A percentile compares a stretch with the other conserved stretches of the same genome.
Conservation (phyloP, 805 yeast genomes). For the Suhomyces sp. region DNA sequence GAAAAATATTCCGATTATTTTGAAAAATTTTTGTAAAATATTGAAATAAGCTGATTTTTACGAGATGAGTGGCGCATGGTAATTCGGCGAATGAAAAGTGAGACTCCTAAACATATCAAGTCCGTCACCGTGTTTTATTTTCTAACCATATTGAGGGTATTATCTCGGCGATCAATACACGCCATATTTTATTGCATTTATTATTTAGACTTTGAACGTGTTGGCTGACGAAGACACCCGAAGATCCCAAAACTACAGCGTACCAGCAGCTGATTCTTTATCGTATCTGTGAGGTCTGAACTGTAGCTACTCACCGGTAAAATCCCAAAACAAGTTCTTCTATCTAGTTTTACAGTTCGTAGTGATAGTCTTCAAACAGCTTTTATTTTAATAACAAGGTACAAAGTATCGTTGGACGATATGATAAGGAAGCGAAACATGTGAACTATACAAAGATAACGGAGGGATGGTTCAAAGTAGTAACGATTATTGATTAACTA, state of each 20-base stretch:
- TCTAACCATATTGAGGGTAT: not conserved
- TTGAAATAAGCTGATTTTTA: not conserved
- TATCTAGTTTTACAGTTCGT: too few relatives aligned
- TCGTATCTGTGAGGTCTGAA: too few relatives aligned
- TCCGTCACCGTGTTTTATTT: not conserved
- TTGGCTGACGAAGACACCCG: not conserved
- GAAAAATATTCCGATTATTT: too few relatives aligned
- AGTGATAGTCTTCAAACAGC: not conserved
- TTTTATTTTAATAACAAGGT: conserved; percentile 1
- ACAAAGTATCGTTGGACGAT: not conserved
- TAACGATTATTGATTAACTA: conserved; percentile 8
- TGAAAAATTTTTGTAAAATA: not conserved
- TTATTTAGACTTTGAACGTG: not conserved
- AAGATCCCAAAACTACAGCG: not conserved
- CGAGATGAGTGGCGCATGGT: not conserved
- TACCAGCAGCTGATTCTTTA: not conserved
- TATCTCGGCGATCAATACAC: not conserved
- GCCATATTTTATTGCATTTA: not conserved
- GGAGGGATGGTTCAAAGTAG: not conserved
- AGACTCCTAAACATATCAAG: not conserved
- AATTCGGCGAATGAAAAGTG: not conserved
- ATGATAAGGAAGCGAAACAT: not conserved
- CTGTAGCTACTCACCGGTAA: too few relatives aligned
- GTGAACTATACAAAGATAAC: conserved; percentile 4
- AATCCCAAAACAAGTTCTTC: too few relatives aligned